Evolutionary conservation across 208 protist species (phyloP).

Genomic region (Angomonas deanei): DNA sequence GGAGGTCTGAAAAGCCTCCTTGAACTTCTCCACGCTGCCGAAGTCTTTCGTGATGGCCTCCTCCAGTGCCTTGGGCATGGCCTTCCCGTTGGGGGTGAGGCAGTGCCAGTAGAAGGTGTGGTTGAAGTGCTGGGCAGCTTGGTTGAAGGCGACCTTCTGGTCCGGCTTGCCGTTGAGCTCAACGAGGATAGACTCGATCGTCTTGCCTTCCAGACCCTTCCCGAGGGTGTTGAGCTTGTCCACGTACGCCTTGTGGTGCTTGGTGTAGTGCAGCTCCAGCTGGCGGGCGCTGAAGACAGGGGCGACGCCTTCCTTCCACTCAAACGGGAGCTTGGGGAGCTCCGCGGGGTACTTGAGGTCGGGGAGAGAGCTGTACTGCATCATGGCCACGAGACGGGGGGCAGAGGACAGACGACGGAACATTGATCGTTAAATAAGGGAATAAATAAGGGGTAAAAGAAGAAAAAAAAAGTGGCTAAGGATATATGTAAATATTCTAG

Average conservation of each 20-base stretch:
- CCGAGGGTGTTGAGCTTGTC: constrained; percentile 88
- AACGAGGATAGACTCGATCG: constrained; percentile 77
- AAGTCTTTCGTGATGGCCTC: constrained; percentile 64
- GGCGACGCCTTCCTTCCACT: constrained; percentile 62
- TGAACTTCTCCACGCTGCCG: constrained; percentile 87
- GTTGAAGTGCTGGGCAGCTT: constrained; percentile 92
- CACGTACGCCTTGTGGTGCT: constrained; percentile 92
- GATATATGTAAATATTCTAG: neutral
- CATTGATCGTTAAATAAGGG: neutral
- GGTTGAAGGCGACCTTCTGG: constrained; percentile 85
- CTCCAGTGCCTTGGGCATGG: constrained; percentile 63
- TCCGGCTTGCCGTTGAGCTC: constrained; percentile 30
- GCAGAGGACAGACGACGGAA: constrained; percentile 1
- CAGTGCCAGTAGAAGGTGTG: constrained; percentile 90
- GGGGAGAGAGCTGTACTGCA: constrained; percentile 46
- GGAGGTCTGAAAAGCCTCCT: constrained; percentile 71
- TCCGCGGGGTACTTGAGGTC: constrained; percentile 64
- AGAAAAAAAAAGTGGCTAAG: neutral
- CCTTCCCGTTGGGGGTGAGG: constrained; percentile 57
- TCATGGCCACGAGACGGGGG: neutral
- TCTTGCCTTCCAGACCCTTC: constrained; percentile 61
- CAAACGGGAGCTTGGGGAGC: constrained; percentile 63
- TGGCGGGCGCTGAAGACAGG: constrained; percentile 78
- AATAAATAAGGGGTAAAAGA: neutral
- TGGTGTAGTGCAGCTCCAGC: constrained; percentile 90